phyloP scores from a whole-genome alignment of 371 early-diverging fungal species.

The Massospora cicadina region DNA sequence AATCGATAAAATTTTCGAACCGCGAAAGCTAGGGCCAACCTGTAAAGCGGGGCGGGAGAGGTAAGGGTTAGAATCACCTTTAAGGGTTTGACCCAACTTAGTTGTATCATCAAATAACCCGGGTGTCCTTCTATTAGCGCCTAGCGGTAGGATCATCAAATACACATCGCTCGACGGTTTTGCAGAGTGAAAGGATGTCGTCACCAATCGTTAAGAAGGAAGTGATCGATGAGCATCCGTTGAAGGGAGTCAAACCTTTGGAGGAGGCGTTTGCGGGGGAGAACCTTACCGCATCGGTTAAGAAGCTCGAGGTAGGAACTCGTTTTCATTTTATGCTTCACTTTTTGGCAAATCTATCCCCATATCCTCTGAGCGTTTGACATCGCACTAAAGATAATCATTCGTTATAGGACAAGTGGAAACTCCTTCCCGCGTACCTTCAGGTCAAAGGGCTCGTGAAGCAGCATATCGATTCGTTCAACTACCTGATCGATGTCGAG shows the following conservation, averaged over 20 bases:
- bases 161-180: too few species aligned
- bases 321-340: neutral
- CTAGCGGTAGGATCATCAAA: too few species aligned
- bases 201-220: neutral
- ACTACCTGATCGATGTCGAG: slow-evolving; percentile 96
- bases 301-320: neutral
- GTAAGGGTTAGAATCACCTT: too few species aligned
- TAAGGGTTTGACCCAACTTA: too few species aligned
- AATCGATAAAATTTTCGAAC: too few species aligned
- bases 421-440: slow-evolving; percentile 92
- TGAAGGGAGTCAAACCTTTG: neutral
- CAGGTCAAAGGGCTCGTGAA: slow-evolving; percentile 97
- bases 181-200: neutral
- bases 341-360: too few species aligned
- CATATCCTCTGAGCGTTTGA: too few species aligned
- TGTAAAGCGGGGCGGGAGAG: too few species aligned
- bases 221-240: neutral
- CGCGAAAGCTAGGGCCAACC: too few species aligned
- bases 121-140: too few species aligned
- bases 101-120: too few species aligned
- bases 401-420: slow-evolving; percentile 80
- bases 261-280: neutral
- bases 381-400: too few species aligned
- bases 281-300: neutral
- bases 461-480: slow-evolving; percentile 99